A percentile compares a stretch with the other conserved stretches of the same genome.
Evolutionary conservation across 108 stramenopile genomes (phyloP).

Genomic region (Nannochloropsis granulata): DNA sequence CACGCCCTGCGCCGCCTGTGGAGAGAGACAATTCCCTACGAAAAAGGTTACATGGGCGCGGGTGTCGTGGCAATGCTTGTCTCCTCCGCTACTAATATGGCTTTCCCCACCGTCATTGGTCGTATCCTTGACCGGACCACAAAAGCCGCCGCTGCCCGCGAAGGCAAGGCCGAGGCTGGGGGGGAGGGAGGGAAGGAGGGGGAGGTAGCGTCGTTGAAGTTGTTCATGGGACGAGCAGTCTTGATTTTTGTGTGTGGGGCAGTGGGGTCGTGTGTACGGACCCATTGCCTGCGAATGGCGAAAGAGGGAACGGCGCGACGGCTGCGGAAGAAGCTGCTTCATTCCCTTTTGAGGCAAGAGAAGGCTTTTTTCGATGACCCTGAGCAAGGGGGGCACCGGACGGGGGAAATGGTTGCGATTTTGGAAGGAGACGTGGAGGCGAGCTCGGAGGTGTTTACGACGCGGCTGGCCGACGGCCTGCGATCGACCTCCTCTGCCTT

Average conservation of each 20-base stretch:
- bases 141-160: background rate
- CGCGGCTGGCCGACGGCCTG: conserved; percentile 7
- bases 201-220: conserved; percentile 1
- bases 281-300: conserved; percentile 19
- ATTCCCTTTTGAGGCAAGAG: conserved; percentile 18
- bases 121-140: background rate
- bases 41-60: background rate
- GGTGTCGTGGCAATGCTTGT: background rate
- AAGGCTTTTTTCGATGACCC: conserved; percentile 20
- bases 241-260: conserved; percentile 19
- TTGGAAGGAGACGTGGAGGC: conserved; percentile 19
- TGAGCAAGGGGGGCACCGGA: background rate
- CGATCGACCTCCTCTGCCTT: conserved; percentile 20
- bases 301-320: conserved; percentile 4
- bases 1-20: background rate
- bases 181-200: background rate
- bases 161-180: background rate
- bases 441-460: conserved; percentile 17
- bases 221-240: conserved; percentile 7
- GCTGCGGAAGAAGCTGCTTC: conserved; percentile 15
- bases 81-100: conserved; percentile 17
- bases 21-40: background rate
- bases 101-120: conserved; percentile 18
- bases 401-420: conserved; percentile 20
- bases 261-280: conserved; percentile 21